Evolutionary conservation across 176 grass and related monocot species (phyloP).

Genomic region (Tuctoria greenei): DNA sequence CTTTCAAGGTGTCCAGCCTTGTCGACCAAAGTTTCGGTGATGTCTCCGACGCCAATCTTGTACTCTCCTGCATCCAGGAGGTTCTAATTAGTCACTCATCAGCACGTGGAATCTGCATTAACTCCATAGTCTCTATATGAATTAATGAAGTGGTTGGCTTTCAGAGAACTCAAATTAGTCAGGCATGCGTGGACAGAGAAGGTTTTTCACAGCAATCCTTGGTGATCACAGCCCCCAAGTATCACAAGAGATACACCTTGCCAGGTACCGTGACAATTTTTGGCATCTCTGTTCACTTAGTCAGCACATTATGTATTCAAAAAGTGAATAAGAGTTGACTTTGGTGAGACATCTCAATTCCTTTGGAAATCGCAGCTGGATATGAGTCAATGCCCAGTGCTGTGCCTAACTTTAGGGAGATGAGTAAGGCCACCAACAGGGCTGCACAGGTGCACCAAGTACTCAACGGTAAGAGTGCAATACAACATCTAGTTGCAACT

Average conservation of each 20-base stretch:
- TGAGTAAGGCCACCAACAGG: conserved; percentile 48
- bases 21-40: conserved; percentile 57
- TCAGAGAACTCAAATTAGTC: conserved; percentile 63
- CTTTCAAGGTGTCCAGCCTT: conserved; percentile 67
- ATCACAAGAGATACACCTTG: conserved; percentile 84
- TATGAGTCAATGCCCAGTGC: conserved; percentile 63
- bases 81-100: conserved; percentile 33
- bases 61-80: conserved; percentile 65
- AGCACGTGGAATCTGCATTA: neutral
- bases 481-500: neutral
- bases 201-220: conserved; percentile 84
- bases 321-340: neutral
- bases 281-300: neutral
- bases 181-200: conserved; percentile 64
- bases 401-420: conserved; percentile 64
- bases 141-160: conserved; percentile 11
- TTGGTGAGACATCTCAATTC: neutral
- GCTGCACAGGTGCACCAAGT: conserved; percentile 44
- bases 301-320: neutral
- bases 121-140: neutral
- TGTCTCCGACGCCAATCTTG: conserved; percentile 42
- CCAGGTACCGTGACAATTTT: conserved; percentile 31
- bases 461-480: conserved; percentile 48
- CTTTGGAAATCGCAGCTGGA: conserved; percentile 33
- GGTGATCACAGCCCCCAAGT: conserved; percentile 75